Evolutionary conservation across 306 rosid genomes (phyloP).

Genomic region (Acacia acuminata): DNA sequence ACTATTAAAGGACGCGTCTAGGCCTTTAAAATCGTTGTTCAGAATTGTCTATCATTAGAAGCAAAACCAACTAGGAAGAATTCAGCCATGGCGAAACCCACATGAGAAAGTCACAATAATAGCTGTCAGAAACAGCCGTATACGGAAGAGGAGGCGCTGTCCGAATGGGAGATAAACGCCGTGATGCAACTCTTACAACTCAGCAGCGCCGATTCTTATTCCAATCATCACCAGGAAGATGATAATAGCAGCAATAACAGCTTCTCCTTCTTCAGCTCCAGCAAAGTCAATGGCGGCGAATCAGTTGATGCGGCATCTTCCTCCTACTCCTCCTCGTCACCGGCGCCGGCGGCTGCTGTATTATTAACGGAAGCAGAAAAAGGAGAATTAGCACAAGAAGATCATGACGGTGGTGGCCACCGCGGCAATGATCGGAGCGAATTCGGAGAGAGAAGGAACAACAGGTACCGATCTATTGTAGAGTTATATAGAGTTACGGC

Average conservation of each 20-base stretch:
- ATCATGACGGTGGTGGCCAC: constrained; percentile 3
- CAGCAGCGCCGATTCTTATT: constrained; percentile 29
- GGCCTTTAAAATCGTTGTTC: too few relatives aligned
- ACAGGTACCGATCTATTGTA: constrained; percentile 24
- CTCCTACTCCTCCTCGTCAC: not conserved
- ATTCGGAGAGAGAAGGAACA: too few relatives aligned
- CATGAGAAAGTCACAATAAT: too few relatives aligned
- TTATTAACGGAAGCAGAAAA: not conserved
- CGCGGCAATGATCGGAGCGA: too few relatives aligned
- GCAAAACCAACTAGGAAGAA: too few relatives aligned
- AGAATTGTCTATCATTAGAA: too few relatives aligned
- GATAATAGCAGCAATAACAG: not conserved
- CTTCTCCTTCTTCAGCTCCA: not conserved
- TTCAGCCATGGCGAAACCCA: too few relatives aligned
- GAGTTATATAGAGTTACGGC: constrained; percentile 18
- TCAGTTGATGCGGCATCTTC: not conserved
- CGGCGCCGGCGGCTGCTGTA: not conserved
- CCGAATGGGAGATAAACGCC: constrained; percentile 41
- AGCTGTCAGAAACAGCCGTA: too few relatives aligned
- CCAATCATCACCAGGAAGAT: not conserved
- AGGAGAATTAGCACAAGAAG: constrained; percentile 21
- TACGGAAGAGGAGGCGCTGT: not conserved
- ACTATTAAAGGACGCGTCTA: too few relatives aligned
- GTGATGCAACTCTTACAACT: constrained; percentile 51
- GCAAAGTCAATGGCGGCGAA: not conserved